A percentile compares a stretch with the other conserved stretches of the same genome.
Evolutionary conservation across 2,329 filamentous ascomycete species (phyloP).

Genomic region (Lithohypha guttulata): DNA sequence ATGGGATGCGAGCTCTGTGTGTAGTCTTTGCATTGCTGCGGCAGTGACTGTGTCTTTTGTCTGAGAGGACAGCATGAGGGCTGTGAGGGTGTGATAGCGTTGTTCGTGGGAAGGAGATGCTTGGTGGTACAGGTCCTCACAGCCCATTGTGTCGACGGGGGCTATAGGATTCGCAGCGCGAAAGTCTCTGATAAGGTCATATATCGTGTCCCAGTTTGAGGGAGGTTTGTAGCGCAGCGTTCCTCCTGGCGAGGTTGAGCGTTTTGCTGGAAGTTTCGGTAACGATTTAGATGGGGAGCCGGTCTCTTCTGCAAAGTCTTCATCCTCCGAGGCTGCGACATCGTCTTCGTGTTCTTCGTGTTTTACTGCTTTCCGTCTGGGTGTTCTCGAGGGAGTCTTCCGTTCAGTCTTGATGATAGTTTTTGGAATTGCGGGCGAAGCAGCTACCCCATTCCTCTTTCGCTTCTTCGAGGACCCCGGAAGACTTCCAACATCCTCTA

Average conservation of each 20-base stretch:
- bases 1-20: slow-evolving; percentile 52
- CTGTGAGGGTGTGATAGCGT: slow-evolving; percentile 75
- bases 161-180: slow-evolving; percentile 55
- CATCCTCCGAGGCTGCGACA: slow-evolving; percentile 16
- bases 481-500: slow-evolving; percentile 44
- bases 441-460: slow-evolving; percentile 30
- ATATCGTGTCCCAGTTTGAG: slow-evolving; percentile 73
- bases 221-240: slow-evolving; percentile 46
- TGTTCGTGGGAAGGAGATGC: slow-evolving; percentile 42
- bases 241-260: slow-evolving; percentile 30
- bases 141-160: slow-evolving; percentile 96
- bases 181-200: slow-evolving; percentile 68
- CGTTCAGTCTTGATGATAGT: slow-evolving; percentile 16
- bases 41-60: slow-evolving; percentile 89
- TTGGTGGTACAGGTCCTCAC: slow-evolving; percentile 44
- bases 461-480: slow-evolving; percentile 34
- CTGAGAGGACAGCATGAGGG: slow-evolving; percentile 84
- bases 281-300: slow-evolving; percentile 13
- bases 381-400: slow-evolving; percentile 21
- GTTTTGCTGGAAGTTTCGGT: slow-evolving; percentile 30
- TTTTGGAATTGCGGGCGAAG: slow-evolving; percentile 7
- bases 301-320: slow-evolving; percentile 11
- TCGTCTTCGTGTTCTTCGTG: slow-evolving; percentile 21
- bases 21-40: slow-evolving; percentile 66
- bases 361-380: slow-evolving; percentile 21